phyloP scores from a whole-genome alignment of 805 yeast species.

The Isabelozyma heimii region DNA sequence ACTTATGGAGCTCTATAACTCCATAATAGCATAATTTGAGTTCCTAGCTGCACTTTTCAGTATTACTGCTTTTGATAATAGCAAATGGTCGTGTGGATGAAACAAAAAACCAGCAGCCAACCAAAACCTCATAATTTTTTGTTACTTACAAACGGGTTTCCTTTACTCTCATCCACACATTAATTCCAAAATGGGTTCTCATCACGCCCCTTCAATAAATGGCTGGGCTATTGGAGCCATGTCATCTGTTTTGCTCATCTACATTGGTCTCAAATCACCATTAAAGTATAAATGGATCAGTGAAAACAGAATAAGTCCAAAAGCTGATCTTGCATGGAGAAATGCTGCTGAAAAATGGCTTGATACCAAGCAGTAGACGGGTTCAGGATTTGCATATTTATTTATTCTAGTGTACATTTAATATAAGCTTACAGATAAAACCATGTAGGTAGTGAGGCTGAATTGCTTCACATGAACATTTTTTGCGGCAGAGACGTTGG shows the following conservation, averaged over 20 bases:
- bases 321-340: slow-evolving; percentile 49
- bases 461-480: neutral
- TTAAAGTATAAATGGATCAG: slow-evolving; percentile 39
- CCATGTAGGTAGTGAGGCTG: neutral
- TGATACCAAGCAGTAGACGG: slow-evolving; percentile 14
- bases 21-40: too few species aligned
- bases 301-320: slow-evolving; percentile 44
- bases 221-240: slow-evolving; percentile 40
- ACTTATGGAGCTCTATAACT: too few species aligned
- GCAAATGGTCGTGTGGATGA: too few species aligned
- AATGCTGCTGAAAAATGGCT: slow-evolving; percentile 45
- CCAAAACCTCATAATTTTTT: slow-evolving; percentile 6
- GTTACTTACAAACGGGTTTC: neutral
- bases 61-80: too few species aligned
- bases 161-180: neutral
- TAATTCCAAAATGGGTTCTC: slow-evolving; percentile 4
- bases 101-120: slow-evolving; percentile 6
- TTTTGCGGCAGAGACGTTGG: too few species aligned
- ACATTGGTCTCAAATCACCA: slow-evolving; percentile 39
- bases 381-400: neutral
- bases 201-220: slow-evolving; percentile 40
- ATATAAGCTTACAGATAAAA: neutral
- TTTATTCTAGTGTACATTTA: neutral
- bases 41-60: too few species aligned
- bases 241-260: slow-evolving; percentile 39